Evolutionary conservation across 1,284 basidiomycete species (phyloP), one percentile per base, ranked within the genome.

Genomic region (Cutaneotrichosporon arboriforme): DNA sequence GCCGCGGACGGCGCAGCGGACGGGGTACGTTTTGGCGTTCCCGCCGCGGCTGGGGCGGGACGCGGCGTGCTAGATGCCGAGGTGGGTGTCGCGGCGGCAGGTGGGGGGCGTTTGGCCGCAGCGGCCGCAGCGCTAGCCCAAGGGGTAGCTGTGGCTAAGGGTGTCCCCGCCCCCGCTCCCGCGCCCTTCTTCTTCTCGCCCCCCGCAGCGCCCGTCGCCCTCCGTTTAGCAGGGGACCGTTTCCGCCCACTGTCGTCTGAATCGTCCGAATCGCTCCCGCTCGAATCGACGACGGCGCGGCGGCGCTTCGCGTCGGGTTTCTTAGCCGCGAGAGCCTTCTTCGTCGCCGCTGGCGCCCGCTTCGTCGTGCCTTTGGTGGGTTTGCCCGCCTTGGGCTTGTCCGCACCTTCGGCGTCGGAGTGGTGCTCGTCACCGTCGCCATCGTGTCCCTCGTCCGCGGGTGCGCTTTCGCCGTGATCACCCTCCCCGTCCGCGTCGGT

Each of bases 1-100:
- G 56, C 46, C 8, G 43, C 49, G 8, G 49, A 14, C 4, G 53
- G 33, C 1, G 53, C 31, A 3, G 36, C 46, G 12, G 40, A 13
- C 36, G 35, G 52, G 10, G 38, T 20, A 22, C 34, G 20, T 13
- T 34, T 34, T 4, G 45, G 18, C 20, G 45, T 46, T 12, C 33
- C 4, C 4, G 43, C 37, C 14, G 51, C 23, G 31, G 33, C 38
- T 17, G 43, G 8, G 2, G 39, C 18, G n/a, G 46, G 26, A 7
- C 39, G 31, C 13, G 33, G 33, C 39, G 48, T 42, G 14, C 10
- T 9, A 21, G 18, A 26, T 2, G 33, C 39, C 4, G 44, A 45
- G n/a, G 45, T 31, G 1, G 51, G 40, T 3, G 33, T 21, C 4
- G 18, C 45, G 17, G 37, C 23, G 8, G 9, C 20, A 15, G 33